Conservation (phyloP, 768 basidiomycete genomes). For the Mycena alexandri region DNA sequence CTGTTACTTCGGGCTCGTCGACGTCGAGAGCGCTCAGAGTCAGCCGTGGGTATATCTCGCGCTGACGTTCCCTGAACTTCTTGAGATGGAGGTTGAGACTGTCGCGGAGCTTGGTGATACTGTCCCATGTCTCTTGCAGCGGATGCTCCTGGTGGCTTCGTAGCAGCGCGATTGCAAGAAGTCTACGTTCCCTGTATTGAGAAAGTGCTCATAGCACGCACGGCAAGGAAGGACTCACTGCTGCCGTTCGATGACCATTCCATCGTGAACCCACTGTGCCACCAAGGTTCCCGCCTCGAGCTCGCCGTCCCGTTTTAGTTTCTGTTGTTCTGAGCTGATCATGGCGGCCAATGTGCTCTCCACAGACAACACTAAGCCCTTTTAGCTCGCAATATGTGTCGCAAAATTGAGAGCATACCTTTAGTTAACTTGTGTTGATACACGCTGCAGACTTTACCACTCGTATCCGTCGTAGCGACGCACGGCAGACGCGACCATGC, state of each 20-base stretch:
- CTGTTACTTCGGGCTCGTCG: no score
- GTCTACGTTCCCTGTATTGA: constrained; percentile 9
- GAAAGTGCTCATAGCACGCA: neutral
- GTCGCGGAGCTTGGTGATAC: constrained; percentile 16
- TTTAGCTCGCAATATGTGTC: neutral
- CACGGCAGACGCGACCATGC: no score
- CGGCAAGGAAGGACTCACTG: constrained; percentile 19
- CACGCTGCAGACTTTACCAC: no score
- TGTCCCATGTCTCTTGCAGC: no score
- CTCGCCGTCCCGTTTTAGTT: neutral
- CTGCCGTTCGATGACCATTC: constrained; percentile 23
- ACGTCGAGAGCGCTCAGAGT: no score
- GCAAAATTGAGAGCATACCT: neutral
- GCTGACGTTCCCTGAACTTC: constrained; percentile 22
- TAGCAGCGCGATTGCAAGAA: constrained; percentile 8
- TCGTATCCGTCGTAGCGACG: no score
- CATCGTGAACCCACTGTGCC: constrained; percentile 28
- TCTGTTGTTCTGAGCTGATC: constrained; percentile 13
- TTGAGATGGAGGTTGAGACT: constrained; percentile 14
- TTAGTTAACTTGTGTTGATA: constrained; percentile 1
- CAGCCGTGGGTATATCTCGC: no score
- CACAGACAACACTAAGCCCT: constrained; percentile 10
- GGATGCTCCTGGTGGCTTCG: no score
- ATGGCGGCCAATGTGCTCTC: constrained; percentile 16
- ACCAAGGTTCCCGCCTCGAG: neutral